Percentiles rank a stretch among this genome's conserved stretches.
Evolutionary conservation across 345 rosid species (phyloP).

Genomic region (Dimocarpus longan): DNA sequence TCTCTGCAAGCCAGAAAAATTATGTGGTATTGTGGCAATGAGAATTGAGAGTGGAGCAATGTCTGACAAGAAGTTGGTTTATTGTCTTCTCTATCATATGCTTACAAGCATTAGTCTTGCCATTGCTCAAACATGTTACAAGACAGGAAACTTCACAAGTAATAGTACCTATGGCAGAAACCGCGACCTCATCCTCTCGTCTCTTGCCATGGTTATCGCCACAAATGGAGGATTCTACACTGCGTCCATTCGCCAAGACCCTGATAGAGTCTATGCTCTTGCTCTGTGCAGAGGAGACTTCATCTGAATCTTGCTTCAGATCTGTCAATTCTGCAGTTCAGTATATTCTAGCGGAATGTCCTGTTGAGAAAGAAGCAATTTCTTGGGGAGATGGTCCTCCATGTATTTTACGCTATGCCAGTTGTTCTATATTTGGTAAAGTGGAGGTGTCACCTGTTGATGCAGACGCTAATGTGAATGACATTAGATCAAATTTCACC

Average conservation of each 20-base stretch:
- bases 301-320: not conserved
- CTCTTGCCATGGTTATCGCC: not conserved
- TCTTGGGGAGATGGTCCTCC: not conserved
- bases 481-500: not conserved
- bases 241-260: constrained; percentile 6
- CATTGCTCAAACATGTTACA: not conserved
- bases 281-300: constrained; percentile 26
- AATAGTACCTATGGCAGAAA: constrained; percentile 19
- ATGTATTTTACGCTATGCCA: constrained; percentile 24
- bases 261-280: constrained; percentile 21
- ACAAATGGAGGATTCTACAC: constrained; percentile 22
- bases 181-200: constrained; percentile 21
- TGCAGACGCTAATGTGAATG: not conserved
- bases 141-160: constrained; percentile 18
- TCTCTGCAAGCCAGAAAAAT: too few species aligned
- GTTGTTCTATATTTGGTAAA: constrained; percentile 11
- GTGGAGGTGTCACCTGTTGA: not conserved
- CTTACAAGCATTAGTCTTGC: not conserved
- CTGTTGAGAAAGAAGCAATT: constrained; percentile 17
- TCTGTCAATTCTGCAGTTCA: not conserved
- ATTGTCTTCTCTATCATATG: not conserved
- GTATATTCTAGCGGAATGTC: constrained; percentile 17
- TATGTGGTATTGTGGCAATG: too few species aligned
- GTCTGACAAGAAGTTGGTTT: not conserved
- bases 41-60: too few species aligned